Percentiles rank a stretch among this genome's conserved stretches.
Evolutionary conservation across 2,329 filamentous ascomycete genomes (phyloP).

Genomic region (Ascochyta koolunga): DNA sequence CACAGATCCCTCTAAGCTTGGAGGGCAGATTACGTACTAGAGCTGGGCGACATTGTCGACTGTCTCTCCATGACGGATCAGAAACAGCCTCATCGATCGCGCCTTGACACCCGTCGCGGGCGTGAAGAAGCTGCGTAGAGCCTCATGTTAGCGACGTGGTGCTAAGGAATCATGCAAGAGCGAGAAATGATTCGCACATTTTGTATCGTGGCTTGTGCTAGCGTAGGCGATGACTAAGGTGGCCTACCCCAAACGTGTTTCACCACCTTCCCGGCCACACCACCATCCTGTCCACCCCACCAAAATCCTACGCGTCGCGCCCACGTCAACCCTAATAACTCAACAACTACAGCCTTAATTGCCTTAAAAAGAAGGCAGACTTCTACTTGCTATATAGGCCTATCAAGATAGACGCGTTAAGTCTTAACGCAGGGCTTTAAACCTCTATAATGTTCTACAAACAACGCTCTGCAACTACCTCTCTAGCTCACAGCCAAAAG

Average conservation of each 20-base stretch:
- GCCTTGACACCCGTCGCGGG: slow-evolving; percentile 32
- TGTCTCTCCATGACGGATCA: slow-evolving; percentile 88
- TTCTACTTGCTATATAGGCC: no score
- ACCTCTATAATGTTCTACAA: no score
- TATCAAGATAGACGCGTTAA: no score
- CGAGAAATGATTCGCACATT: slow-evolving; percentile 3
- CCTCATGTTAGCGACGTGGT: slow-evolving; percentile 21
- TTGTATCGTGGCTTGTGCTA: slow-evolving; percentile 19
- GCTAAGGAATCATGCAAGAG: neutral
- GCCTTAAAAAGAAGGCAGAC: no score
- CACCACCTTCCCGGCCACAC: no score
- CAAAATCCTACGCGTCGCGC: no score
- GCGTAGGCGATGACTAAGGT: slow-evolving; percentile 19
- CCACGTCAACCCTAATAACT: no score
- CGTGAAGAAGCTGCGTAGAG: slow-evolving; percentile 13
- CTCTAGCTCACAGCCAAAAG: no score
- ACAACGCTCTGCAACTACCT: no score
- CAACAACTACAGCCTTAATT: no score
- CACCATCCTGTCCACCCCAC: no score
- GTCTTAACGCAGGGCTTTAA: no score
- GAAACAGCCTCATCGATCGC: slow-evolving; percentile 66
- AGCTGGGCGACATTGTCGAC: slow-evolving; percentile 84
- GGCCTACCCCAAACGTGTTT: neutral
- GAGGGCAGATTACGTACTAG: slow-evolving; percentile 59
- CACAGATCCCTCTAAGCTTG: neutral